phyloP scores from a whole-genome alignment of 306 rosid genomes.

The Corylus avellana region DNA sequence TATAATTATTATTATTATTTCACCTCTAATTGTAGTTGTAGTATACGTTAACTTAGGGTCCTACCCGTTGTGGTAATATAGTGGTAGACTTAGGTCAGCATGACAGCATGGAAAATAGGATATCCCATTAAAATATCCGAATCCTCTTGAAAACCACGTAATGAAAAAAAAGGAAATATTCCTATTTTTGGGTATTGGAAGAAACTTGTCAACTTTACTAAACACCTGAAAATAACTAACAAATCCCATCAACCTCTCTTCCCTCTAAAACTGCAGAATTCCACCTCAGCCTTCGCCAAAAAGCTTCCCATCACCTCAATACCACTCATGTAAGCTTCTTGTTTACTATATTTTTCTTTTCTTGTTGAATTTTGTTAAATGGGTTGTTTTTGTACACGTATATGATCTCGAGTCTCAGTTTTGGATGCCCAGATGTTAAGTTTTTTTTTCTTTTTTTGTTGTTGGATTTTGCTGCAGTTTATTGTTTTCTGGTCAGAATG shows the following conservation, averaged over 20 bases:
- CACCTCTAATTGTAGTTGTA: too few relatives aligned
- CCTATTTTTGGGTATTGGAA: background rate
- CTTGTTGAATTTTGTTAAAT: background rate
- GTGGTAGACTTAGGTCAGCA: slow-evolving; percentile 3
- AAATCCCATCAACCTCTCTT: background rate
- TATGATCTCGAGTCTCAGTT: background rate
- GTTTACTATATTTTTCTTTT: background rate
- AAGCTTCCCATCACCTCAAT: background rate
- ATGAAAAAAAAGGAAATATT: background rate
- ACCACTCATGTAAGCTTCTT: slow-evolving; percentile 15
- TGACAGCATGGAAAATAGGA: slow-evolving; percentile 27
- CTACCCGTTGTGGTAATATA: background rate
- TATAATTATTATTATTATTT: too few relatives aligned
- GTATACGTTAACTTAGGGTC: too few relatives aligned
- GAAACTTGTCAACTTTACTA: background rate
- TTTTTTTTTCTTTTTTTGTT: background rate
- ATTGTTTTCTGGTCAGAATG: background rate
- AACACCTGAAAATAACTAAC: background rate
- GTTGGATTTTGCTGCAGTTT: background rate
- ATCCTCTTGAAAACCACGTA: background rate
- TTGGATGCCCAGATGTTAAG: background rate
- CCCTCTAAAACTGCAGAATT: background rate
- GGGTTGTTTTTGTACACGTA: background rate
- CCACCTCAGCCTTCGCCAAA: background rate
- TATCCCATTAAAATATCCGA: slow-evolving; percentile 22